phyloP scores from a whole-genome alignment of 768 basidiomycete species.

The Lactarius trivialis region DNA sequence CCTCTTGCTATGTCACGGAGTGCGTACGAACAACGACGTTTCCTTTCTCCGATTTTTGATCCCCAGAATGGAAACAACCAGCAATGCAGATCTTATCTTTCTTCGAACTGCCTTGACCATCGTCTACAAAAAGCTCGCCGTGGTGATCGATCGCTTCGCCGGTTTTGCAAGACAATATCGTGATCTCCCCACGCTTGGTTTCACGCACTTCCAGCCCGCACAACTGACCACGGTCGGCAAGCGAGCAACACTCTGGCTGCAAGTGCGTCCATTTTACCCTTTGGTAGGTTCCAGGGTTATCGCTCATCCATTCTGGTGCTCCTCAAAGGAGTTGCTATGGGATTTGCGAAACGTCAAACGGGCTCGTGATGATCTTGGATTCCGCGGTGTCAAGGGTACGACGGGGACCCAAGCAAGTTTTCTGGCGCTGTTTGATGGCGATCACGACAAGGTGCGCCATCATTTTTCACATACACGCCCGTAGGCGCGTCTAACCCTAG shows the following conservation, averaged over 20 bases:
- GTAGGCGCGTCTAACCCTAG: not conserved
- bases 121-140: constrained; percentile 80
- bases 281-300: not conserved
- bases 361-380: constrained; percentile 86
- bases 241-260: constrained; percentile 93
- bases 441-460: constrained; percentile 73
- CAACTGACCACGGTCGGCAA: constrained; percentile 98
- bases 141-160: constrained; percentile 84
- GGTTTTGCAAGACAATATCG: constrained; percentile 79
- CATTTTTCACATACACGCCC: not conserved
- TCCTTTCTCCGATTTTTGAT: not conserved
- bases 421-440: constrained; percentile 87
- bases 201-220: constrained; percentile 98
- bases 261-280: constrained; percentile 39
- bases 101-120: constrained; percentile 79
- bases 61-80: constrained; percentile 29
- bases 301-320: not conserved
- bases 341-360: constrained; percentile 90
- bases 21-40: constrained; percentile 34
- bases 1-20: constrained; percentile 99
- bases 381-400: constrained; percentile 98
- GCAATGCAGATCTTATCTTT: constrained; percentile 98
- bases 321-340: constrained; percentile 85
- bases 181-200: constrained; percentile 89
- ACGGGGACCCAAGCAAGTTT: constrained; percentile 98